These are phyloP conservation scores for Rhododendron molle DNA, from an alignment of 148 eudicot genomes.

Conservation along the genomic window DNA sequence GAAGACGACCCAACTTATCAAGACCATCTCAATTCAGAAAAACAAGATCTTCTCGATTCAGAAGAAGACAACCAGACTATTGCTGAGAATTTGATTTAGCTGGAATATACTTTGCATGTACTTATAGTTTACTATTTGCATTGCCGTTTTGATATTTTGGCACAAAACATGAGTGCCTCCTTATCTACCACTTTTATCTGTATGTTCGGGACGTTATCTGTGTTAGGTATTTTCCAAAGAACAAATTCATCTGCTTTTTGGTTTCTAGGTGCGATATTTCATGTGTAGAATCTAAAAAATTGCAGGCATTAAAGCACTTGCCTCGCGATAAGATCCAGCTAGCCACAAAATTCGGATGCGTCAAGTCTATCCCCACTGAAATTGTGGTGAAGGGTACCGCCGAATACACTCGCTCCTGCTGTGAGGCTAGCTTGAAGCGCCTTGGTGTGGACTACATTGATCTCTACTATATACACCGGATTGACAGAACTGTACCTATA, in stretches of 20 bases:
- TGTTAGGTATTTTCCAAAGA: neutral
- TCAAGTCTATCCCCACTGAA: neutral
- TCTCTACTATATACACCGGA: conserved; percentile 52
- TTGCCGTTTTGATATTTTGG: neutral
- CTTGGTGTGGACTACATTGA: conserved; percentile 58
- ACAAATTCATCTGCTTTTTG: neutral
- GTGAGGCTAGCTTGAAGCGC: conserved; percentile 60
- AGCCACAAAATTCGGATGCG: neutral
- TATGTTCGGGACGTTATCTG: neutral
- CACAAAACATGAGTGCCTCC: neutral
- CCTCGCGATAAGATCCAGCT: neutral
- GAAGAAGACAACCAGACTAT: neutral
- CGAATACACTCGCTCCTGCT: conserved; percentile 46
- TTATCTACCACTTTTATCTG: neutral
- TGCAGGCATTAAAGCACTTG: neutral
- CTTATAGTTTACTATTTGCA: neutral
- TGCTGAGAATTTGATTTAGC: neutral
- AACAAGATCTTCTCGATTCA: too few relatives aligned
- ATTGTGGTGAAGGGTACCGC: conserved; percentile 38
- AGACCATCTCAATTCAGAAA: too few relatives aligned
- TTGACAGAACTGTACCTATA: conserved; percentile 52
- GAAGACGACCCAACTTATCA: too few relatives aligned
- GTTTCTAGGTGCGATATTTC: neutral
- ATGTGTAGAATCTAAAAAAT: neutral
- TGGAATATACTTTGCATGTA: neutral